Evolutionary conservation across 345 rosid genomes (phyloP).

Genomic region (Gossypium raimondii): DNA sequence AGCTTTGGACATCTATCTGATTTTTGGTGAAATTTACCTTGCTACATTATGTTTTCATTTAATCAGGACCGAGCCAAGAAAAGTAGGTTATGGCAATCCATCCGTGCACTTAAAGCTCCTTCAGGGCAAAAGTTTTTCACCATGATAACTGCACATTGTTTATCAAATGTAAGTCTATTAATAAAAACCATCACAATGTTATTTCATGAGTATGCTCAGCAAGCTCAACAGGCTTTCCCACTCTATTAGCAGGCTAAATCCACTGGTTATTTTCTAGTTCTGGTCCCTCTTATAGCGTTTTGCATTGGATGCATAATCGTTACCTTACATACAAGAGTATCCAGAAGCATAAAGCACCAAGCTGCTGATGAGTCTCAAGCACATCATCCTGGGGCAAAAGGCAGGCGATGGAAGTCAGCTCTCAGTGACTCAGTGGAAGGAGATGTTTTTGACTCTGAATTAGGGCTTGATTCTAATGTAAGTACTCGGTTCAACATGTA

Average conservation of each 20-base stretch:
- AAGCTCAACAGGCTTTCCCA: constrained; percentile 11
- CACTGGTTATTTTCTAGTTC: constrained; percentile 14
- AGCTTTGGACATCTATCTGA: not conserved
- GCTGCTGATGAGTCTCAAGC: not conserved
- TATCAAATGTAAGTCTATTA: not conserved
- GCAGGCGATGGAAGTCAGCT: constrained; percentile 10
- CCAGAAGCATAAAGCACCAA: not conserved
- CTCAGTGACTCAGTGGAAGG: constrained; percentile 2
- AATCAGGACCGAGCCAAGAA: not conserved
- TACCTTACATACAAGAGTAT: not conserved
- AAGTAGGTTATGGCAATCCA: not conserved
- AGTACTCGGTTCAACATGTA: not conserved
- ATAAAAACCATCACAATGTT: not conserved
- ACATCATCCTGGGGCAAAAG: constrained; percentile 2
- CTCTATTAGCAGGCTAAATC: constrained; percentile 14
- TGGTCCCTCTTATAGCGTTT: constrained; percentile 15
- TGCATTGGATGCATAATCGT: not conserved
- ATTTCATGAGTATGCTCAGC: not conserved
- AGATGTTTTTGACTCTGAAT: not conserved
- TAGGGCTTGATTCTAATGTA: constrained; percentile 10
- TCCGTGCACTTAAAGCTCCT: not conserved
- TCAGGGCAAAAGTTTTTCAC: not conserved
- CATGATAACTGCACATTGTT: not conserved
- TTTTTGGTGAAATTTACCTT: not conserved
- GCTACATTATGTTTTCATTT: not conserved